These are phyloP conservation scores for Exophiala spinifera DNA, from an alignment of 2,329 filamentous ascomycete species.

Conservation along the genomic window DNA sequence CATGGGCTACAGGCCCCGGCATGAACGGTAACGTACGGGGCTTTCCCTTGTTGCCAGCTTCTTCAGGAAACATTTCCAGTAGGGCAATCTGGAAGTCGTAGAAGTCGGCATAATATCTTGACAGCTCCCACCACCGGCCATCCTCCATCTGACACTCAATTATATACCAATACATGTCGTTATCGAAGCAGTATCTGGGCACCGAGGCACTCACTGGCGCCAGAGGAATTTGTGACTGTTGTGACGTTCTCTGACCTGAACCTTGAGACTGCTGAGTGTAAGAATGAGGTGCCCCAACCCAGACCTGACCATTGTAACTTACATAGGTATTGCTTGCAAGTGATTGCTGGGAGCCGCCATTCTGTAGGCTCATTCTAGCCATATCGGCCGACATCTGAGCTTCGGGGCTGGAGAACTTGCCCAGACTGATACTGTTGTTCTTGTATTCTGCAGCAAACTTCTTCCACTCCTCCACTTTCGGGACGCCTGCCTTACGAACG, in stretches of 20 bases:
- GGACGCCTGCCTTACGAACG: slow-evolving; percentile 82
- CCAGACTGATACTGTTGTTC: slow-evolving; percentile 95
- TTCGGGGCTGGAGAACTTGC: slow-evolving; percentile 67
- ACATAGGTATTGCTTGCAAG: slow-evolving; percentile 27
- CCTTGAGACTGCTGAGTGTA: slow-evolving; percentile 40
- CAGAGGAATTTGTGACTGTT: slow-evolving; percentile 52
- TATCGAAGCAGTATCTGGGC: slow-evolving; percentile 89
- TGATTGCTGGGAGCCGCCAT: slow-evolving; percentile 30
- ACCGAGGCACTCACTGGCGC: slow-evolving; percentile 81
- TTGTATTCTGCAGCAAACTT: slow-evolving; percentile 99
- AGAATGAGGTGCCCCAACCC: slow-evolving; percentile 38
- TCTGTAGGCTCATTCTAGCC: slow-evolving; percentile 74
- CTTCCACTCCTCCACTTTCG: slow-evolving; percentile 97
- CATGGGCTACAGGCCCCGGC: slow-evolving; percentile 95
- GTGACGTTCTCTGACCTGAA: slow-evolving; percentile 30
- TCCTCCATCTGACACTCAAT: slow-evolving; percentile 90
- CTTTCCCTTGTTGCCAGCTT: slow-evolving; percentile 81
- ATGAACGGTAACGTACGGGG: slow-evolving; percentile 89
- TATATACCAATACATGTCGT: slow-evolving; percentile 98
- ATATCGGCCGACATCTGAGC: slow-evolving; percentile 66
- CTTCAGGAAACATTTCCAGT: slow-evolving; percentile 83
- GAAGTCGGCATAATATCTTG: slow-evolving; percentile 95
- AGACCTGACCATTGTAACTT: slow-evolving; percentile 33
- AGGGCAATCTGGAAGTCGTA: slow-evolving; percentile 98
- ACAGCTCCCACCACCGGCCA: slow-evolving; percentile 86